Conservation (phyloP, 768 basidiomycete genomes). For the Kwoniella sp. region DNA sequence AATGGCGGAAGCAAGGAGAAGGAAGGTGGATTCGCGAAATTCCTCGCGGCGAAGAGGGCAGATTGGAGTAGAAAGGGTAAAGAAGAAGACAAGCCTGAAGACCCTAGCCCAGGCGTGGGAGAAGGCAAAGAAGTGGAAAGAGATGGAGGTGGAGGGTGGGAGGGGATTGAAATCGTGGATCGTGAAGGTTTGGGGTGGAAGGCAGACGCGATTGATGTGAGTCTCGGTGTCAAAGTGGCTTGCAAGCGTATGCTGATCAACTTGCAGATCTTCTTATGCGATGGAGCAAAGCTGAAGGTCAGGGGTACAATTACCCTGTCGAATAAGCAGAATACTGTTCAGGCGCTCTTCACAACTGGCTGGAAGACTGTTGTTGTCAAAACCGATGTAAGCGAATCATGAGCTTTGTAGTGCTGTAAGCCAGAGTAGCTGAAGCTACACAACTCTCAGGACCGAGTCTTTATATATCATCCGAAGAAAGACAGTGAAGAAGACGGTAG, state of each 20-base stretch:
- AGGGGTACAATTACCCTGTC: conserved; percentile 19
- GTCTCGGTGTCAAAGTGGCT: not conserved
- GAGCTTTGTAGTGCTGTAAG: too few species aligned
- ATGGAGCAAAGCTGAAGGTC: conserved; percentile 27
- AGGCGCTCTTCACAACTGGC: conserved; percentile 3
- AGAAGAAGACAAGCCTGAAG: conserved; percentile 19
- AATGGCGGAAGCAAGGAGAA: not conserved
- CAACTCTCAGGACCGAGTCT: not conserved
- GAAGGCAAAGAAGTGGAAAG: conserved; percentile 43
- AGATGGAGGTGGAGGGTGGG: conserved; percentile 40
- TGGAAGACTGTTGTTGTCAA: conserved; percentile 9
- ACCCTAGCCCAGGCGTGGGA: conserved; percentile 24
- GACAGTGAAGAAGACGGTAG: not conserved
- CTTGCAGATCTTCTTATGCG: conserved; percentile 26
- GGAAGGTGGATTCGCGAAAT: conserved; percentile 41
- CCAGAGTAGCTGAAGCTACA: too few species aligned
- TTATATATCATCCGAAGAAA: not conserved
- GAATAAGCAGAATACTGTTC: not conserved
- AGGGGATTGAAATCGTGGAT: conserved; percentile 11
- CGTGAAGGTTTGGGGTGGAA: conserved; percentile 34
- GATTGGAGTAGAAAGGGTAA: conserved; percentile 25
- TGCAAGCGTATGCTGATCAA: conserved; percentile 3
- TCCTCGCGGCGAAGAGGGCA: conserved; percentile 28
- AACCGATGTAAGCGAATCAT: conserved; percentile 16
- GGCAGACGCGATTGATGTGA: conserved; percentile 35